These are phyloP conservation scores for Solanum pennellii DNA, from an alignment of 257 asterid species.

Conservation along the genomic window DNA sequence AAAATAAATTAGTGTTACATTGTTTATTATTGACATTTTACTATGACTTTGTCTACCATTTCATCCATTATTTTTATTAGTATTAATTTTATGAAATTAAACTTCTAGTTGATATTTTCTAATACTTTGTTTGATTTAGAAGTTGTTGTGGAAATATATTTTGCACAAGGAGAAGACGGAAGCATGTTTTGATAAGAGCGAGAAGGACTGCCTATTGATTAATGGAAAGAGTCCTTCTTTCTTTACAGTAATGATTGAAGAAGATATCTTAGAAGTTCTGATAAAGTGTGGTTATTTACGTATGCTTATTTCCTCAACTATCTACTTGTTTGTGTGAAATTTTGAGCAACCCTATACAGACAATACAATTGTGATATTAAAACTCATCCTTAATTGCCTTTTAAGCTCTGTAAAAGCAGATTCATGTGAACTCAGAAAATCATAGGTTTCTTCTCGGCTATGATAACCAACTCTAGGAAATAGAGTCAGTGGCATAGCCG, in stretches of 20 bases:
- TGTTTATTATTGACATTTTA: too few species aligned
- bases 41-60: too few species aligned
- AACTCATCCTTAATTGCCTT: neutral
- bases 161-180: neutral
- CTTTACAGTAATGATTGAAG: slow-evolving; percentile 8
- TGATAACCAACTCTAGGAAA: neutral
- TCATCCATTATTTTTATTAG: neutral
- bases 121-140: neutral
- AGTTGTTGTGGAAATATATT: neutral
- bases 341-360: neutral
- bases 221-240: slow-evolving; percentile 4
- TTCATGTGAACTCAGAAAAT: neutral
- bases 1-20: too few species aligned
- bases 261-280: neutral
- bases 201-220: neutral
- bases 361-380: too few species aligned
- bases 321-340: neutral
- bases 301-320: neutral
- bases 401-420: neutral
- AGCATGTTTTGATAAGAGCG: neutral
- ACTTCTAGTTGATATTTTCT: neutral
- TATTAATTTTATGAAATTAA: neutral
- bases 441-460: neutral
- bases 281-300: neutral
- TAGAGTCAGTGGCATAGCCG: neutral